These are phyloP conservation scores for Sungouiozyma ichnusensis DNA, from an alignment of 805 yeast genomes.

Conservation along the genomic window DNA sequence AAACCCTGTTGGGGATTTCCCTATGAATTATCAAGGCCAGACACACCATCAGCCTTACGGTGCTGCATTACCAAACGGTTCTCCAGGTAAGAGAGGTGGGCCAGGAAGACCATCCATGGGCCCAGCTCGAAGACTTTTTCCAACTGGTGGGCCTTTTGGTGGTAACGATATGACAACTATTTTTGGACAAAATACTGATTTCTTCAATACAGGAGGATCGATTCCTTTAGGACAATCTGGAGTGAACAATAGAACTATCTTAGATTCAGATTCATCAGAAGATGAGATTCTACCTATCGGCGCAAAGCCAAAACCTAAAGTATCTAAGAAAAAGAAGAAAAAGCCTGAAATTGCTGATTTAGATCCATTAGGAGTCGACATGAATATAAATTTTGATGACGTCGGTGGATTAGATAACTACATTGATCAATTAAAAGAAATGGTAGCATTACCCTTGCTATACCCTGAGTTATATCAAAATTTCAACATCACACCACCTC, in stretches of 20 bases:
- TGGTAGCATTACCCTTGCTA: constrained; percentile 86
- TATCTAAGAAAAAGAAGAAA: constrained; percentile 30
- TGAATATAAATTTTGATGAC: constrained; percentile 71
- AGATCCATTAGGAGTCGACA: constrained; percentile 87
- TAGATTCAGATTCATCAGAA: constrained; percentile 54
- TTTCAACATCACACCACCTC: constrained; percentile 87
- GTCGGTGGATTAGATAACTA: constrained; percentile 91
- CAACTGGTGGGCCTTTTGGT: constrained; percentile 96
- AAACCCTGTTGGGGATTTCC: constrained; percentile 27
- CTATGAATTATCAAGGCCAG: constrained; percentile 11
- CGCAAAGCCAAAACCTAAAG: constrained; percentile 29
- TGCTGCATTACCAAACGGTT: constrained; percentile 10
- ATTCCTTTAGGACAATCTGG: constrained; percentile 23
- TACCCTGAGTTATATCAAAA: constrained; percentile 90
- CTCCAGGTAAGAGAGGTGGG: constrained; percentile 30
- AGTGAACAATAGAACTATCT: constrained; percentile 21
- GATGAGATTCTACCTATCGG: constrained; percentile 45
- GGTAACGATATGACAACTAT: constrained; percentile 86
- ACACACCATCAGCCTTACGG: not conserved
- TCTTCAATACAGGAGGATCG: constrained; percentile 9
- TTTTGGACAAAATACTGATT: constrained; percentile 55
- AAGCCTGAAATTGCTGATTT: constrained; percentile 69
- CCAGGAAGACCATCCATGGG: constrained; percentile 32
- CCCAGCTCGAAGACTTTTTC: constrained; percentile 63
- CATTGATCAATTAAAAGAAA: constrained; percentile 86